Conservation (phyloP, 495 filamentous ascomycete genomes). For the Penicillium bialowiezense region DNA sequence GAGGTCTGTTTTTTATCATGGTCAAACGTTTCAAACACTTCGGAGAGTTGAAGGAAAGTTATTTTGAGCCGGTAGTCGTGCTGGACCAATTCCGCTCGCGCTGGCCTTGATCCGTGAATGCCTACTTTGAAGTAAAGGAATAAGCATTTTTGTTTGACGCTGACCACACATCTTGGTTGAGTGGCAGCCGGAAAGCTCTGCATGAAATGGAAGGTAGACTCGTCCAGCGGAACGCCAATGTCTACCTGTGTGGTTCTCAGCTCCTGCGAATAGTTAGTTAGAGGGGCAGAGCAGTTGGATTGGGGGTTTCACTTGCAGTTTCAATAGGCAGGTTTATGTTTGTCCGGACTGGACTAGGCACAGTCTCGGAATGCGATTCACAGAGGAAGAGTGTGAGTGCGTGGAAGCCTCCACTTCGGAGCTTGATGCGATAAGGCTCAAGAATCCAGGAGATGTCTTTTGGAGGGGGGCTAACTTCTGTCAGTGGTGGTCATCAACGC, state of each 20-base stretch:
- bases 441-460: slow-evolving; percentile 35
- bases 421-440: slow-evolving; percentile 22
- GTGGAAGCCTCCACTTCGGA: slow-evolving; percentile 14
- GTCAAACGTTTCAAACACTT: slow-evolving; percentile 47
- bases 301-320: slow-evolving; percentile 25
- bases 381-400: neutral
- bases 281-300: neutral
- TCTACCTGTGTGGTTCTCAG: slow-evolving; percentile 27
- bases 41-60: slow-evolving; percentile 59
- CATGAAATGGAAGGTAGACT: slow-evolving; percentile 29
- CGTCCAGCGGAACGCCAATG: slow-evolving; percentile 30
- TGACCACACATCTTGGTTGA: slow-evolving; percentile 15
- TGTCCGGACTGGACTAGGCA: slow-evolving; percentile 30
- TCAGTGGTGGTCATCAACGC: slow-evolving; percentile 5
- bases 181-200: slow-evolving; percentile 19
- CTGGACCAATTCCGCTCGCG: neutral
- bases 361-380: neutral
- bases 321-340: slow-evolving; percentile 26
- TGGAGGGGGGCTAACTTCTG: slow-evolving; percentile 39
- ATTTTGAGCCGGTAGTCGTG: slow-evolving; percentile 55
- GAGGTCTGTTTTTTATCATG: slow-evolving; percentile 36
- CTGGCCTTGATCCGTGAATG: slow-evolving; percentile 1
- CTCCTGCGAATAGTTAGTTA: slow-evolving; percentile 18
- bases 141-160: slow-evolving; percentile 27
- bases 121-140: slow-evolving; percentile 25